A percentile compares a stretch with the other conserved stretches of the same genome.
Evolutionary conservation across 2,329 filamentous ascomycete genomes (phyloP).

Genomic region (Intubia oerlemansii): DNA sequence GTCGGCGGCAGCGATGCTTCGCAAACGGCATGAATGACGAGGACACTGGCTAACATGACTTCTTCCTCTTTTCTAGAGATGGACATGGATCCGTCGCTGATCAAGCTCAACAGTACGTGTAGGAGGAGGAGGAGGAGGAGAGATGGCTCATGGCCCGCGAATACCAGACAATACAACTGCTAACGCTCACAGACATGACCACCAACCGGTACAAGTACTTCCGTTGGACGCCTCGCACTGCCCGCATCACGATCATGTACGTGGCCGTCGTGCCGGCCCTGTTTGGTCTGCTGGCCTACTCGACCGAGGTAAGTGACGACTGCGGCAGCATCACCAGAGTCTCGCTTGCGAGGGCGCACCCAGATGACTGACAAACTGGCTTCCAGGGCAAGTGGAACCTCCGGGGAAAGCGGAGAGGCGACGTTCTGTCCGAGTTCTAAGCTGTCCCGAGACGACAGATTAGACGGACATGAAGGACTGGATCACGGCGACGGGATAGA

Average conservation of each 20-base stretch:
- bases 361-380: neutral
- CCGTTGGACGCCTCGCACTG: conserved; percentile 74
- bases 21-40: neutral
- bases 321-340: no score
- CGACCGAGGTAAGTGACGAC: conserved; percentile 68
- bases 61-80: conserved; percentile 15
- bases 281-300: conserved; percentile 51
- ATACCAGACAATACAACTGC: no score
- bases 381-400: conserved; percentile 66
- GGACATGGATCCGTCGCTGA: conserved; percentile 24
- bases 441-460: no score
- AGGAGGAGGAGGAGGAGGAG: neutral
- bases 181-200: conserved; percentile 44
- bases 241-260: conserved; percentile 60
- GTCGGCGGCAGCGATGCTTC: neutral
- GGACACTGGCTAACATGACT: neutral
- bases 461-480: no score
- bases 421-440: conserved; percentile 64
- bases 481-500: no score
- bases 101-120: conserved; percentile 22
- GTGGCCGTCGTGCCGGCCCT: conserved; percentile 49
- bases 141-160: no score
- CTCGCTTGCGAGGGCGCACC: no score
- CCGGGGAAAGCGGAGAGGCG: conserved; percentile 72
- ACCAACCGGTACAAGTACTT: conserved; percentile 84